phyloP scores from a whole-genome alignment of 1,139 yeast species.

The Taiozyma sp. region DNA sequence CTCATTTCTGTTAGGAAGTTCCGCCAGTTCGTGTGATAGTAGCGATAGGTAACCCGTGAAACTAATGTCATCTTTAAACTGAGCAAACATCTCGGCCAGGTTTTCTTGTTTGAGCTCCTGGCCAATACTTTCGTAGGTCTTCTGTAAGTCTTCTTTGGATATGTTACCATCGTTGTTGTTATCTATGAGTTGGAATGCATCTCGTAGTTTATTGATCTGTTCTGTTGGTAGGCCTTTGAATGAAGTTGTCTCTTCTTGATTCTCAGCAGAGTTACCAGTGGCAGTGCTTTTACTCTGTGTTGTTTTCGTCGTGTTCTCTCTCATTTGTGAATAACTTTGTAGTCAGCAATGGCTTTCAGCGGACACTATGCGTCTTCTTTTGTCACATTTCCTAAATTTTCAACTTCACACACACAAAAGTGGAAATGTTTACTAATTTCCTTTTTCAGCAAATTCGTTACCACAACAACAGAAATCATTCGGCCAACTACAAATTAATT shows the following conservation, averaged over 20 bases:
- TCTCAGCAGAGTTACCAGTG: background rate
- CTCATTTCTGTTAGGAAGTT: conserved; percentile 56
- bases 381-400: background rate
- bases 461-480: background rate
- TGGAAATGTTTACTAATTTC: background rate
- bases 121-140: conserved; percentile 50
- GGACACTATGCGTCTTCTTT: background rate
- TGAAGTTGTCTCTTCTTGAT: background rate
- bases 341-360: background rate
- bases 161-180: conserved; percentile 76
- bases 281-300: background rate
- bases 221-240: conserved; percentile 22
- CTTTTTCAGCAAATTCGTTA: background rate
- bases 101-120: conserved; percentile 34
- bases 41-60: conserved; percentile 68
- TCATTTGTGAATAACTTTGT: background rate
- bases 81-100: conserved; percentile 44
- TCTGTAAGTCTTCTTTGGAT: conserved; percentile 50
- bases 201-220: conserved; percentile 39
- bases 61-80: conserved; percentile 34
- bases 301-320: background rate
- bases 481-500: background rate
- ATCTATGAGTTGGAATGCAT: conserved; percentile 63
- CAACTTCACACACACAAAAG: background rate
- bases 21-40: conserved; percentile 55